Base-by-base conservation (phyloP, 192 early-diverging fungal species). In the Linnemannia elongata region DNA sequence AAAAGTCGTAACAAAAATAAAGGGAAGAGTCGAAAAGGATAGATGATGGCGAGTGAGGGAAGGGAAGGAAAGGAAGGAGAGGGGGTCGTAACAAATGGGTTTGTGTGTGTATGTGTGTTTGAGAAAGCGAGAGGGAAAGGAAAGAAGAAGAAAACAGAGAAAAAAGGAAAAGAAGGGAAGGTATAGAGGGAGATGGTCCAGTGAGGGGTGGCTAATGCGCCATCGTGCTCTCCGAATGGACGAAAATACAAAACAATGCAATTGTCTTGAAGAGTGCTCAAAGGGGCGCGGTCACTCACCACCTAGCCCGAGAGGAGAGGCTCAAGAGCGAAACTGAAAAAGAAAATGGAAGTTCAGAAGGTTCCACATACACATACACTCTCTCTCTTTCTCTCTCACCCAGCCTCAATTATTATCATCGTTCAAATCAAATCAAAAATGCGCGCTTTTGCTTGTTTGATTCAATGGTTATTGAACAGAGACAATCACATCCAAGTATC, bases 11-110 rank as follows among this genome's bases (percentile, higher is more conserved):
- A 41, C 27, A 66, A 12, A 66, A 30, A 66, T 12, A 33, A n/a
- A 60, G n/a, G n/a, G n/a, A 55, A 57, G 27, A 66, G 27, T 44
- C 6, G 9, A 30, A 33, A 10, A 3, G 33, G 55, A 30, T 33
- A 76, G 55, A 36, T 15, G 38, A 76, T 33, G 55, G 39, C 30
- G 75, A 38, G 75, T 36, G 75, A 76, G 18, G 35, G 52, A 57
- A 41, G 36, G 55, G 20, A 75, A 4, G 74, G 24, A 36, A 52
- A 30, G 36, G 15, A 33, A 9, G 73, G 45, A 52, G n/a, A 73
- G 47, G 20, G 55, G 39, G n/a, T 36, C 47, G 54, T 36, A 76
- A 76, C 74, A 41, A 39, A 41, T 9, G 54, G 44, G 44, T 2
- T 20, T 27, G 41, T 0, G 72, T 30, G 42, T 24, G 42, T 74